A percentile compares a stretch with the other conserved stretches of the same genome.
Conservation (phyloP, 164 flowering plant species). For the Piper longum region DNA sequence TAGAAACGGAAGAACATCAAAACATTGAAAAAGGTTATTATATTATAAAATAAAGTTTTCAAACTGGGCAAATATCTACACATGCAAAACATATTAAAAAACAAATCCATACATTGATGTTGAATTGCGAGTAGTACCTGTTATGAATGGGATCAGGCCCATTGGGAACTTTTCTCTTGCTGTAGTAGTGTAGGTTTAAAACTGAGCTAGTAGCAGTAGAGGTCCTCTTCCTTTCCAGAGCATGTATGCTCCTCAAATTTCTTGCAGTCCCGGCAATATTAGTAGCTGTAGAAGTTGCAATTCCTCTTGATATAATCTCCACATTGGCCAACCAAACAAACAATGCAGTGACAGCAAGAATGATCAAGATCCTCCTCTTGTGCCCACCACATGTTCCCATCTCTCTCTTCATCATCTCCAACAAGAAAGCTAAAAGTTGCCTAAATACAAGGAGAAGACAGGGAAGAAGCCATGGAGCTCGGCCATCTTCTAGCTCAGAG, state of each 20-base stretch:
- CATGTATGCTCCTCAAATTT: neutral
- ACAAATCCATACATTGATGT: neutral
- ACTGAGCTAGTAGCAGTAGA: neutral
- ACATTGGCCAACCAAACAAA: neutral
- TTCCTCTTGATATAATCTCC: neutral
- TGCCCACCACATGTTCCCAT: neutral
- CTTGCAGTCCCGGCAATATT: neutral
- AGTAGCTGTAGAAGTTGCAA: neutral
- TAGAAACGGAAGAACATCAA: too few species aligned
- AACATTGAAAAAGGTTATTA: too few species aligned
- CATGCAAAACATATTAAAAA: too few species aligned
- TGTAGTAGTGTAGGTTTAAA: constrained; percentile 33
- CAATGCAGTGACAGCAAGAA: neutral
- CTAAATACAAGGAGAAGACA: neutral
- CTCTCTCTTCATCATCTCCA: neutral
- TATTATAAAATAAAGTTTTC: too few species aligned
- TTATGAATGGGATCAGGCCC: constrained; percentile 81
- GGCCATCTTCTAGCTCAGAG: constrained; percentile 4
- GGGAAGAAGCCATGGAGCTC: neutral
- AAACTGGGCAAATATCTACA: neutral
- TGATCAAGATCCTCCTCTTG: neutral
- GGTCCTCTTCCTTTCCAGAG: neutral
- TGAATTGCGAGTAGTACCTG: constrained; percentile 23
- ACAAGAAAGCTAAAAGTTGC: constrained; percentile 1
- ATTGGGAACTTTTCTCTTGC: constrained; percentile 59